These are phyloP conservation scores for Calamus simplicifolius DNA, from an alignment of 176 grass and related monocot genomes.

Conservation along the genomic window DNA sequence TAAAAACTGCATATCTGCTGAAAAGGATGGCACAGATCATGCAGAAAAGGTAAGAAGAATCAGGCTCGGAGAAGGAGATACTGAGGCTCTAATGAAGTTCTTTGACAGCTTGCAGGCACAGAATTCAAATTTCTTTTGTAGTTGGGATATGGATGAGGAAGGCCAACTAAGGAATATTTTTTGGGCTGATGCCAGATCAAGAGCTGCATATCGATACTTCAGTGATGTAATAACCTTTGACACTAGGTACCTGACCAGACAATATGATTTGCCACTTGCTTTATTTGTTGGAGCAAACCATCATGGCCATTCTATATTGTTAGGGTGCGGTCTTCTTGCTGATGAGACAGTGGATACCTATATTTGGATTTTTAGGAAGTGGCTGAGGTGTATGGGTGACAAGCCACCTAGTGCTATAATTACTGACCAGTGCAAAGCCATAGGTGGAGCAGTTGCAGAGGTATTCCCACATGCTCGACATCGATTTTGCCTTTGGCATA, in stretches of 20 bases:
- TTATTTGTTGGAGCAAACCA: slow-evolving; percentile 6
- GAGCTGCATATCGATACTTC: slow-evolving; percentile 56
- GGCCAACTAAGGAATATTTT: slow-evolving; percentile 57
- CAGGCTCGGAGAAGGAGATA: slow-evolving; percentile 54
- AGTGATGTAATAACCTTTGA: slow-evolving; percentile 1
- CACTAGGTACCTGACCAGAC: too few species aligned
- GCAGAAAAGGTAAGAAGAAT: slow-evolving; percentile 31
- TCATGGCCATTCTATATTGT: slow-evolving; percentile 10
- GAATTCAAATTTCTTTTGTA: slow-evolving; percentile 64
- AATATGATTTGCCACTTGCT: slow-evolving; percentile 7
- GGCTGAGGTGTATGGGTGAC: slow-evolving; percentile 7
- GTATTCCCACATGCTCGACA: slow-evolving; percentile 1
- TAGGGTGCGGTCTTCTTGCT: slow-evolving; percentile 10
- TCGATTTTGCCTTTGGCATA: slow-evolving; percentile 7
- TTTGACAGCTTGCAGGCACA: slow-evolving; percentile 56
- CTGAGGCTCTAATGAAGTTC: slow-evolving; percentile 57
- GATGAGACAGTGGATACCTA: not conserved
- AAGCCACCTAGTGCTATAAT: slow-evolving; percentile 6
- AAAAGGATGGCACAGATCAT: too few species aligned
- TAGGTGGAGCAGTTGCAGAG: not conserved
- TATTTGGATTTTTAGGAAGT: slow-evolving; percentile 1
- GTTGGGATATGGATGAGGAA: slow-evolving; percentile 77
- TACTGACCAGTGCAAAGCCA: not conserved
- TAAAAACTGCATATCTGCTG: too few species aligned
- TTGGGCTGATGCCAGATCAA: slow-evolving; percentile 69